Evolutionary conservation across 345 rosid species (phyloP).

Genomic region (Citrus hindsii): DNA sequence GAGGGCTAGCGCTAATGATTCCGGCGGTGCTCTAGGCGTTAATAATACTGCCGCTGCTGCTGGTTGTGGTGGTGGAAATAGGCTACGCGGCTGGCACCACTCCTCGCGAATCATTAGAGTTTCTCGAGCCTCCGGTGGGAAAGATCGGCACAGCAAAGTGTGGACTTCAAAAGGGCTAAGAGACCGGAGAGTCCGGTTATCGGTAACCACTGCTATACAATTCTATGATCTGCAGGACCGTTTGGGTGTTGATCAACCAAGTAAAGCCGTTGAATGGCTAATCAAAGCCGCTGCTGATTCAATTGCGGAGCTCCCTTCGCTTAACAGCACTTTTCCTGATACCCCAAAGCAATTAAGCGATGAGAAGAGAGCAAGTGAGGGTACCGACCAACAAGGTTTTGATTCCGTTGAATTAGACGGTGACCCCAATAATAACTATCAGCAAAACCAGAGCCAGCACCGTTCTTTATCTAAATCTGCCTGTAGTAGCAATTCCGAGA

Average conservation of each 20-base stretch:
- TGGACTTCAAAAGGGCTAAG: constrained; percentile 88
- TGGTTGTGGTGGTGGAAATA: constrained; percentile 17
- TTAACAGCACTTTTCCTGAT: constrained; percentile 58
- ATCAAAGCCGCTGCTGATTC: constrained; percentile 83
- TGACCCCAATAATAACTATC: constrained; percentile 26
- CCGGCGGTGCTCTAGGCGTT: constrained; percentile 19
- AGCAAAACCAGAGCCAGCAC: constrained; percentile 56
- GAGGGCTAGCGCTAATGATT: constrained; percentile 26
- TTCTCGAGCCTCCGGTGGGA: constrained; percentile 94
- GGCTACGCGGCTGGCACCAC: constrained; percentile 64
- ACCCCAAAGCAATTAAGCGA: constrained; percentile 60
- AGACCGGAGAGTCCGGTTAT: constrained; percentile 87
- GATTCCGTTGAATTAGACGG: constrained; percentile 53
- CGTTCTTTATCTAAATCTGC: constrained; percentile 77
- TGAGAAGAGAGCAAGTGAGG: constrained; percentile 48
- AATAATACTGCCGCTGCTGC: background rate
- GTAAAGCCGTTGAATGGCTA: constrained; percentile 98
- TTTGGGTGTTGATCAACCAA: constrained; percentile 92
- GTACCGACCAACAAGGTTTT: constrained; percentile 36
- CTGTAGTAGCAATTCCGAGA: constrained; percentile 92
- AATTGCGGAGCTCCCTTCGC: constrained; percentile 82
- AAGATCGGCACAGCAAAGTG: constrained; percentile 98
- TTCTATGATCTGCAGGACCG: constrained; percentile 95
- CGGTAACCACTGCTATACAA: constrained; percentile 88
- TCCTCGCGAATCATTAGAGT: constrained; percentile 92